Base-by-base conservation (phyloP, 768 basidiomycete genomes). In the Naematelia encephala region DNA sequence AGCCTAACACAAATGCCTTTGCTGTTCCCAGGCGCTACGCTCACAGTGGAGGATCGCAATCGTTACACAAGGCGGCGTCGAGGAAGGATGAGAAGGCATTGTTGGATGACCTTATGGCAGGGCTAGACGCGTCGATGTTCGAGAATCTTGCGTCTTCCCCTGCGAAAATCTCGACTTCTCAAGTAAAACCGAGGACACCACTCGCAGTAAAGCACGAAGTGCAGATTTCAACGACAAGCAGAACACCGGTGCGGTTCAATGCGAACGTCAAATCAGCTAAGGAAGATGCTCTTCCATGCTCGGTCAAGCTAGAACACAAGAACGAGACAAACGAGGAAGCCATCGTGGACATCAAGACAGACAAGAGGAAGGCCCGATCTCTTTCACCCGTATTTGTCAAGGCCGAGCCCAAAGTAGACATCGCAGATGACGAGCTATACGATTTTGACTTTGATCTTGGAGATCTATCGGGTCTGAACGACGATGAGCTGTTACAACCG, bases 11-110 rank as follows among this genome's bases (percentile, higher is more conserved):
- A 39, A 8, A 8, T 8, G 8, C 34, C 34, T 39, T 16, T 39
- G 16, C 8, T 39, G 34, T 39, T 16, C 8, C 16, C 8, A 8
- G 8, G 16, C 34, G 34, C 8, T 39, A 39, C 16, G 16, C 34
- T 8, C 8, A 39, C 8, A 39, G 8, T 16, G 12, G 51, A n/a
- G 25, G 5, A 19, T 16, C 12, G 11, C 5, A 53, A 29, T 22
- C 26, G 43, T 5, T 44, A 44, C 25, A 27, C 39, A 2, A n/a
- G 23, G 39, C 51, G 22, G 22, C 49, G 11, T 19, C 51, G n/a
- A 45, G 34, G n/a, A 60, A 71, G 51, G 84, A 84, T 42, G 87
- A 88, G 62, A 80, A 81, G 25, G 83, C 77, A 3, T 85, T 89
- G 68, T 82, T 90, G 80, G 77, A 79, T 13, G 76, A 68, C 25